Percentiles rank a stretch among this genome's conserved stretches.
These are phyloP conservation scores for Chalciporus sp. DNA, from an alignment of 1,284 basidiomycete species.

Conservation along the genomic window DNA sequence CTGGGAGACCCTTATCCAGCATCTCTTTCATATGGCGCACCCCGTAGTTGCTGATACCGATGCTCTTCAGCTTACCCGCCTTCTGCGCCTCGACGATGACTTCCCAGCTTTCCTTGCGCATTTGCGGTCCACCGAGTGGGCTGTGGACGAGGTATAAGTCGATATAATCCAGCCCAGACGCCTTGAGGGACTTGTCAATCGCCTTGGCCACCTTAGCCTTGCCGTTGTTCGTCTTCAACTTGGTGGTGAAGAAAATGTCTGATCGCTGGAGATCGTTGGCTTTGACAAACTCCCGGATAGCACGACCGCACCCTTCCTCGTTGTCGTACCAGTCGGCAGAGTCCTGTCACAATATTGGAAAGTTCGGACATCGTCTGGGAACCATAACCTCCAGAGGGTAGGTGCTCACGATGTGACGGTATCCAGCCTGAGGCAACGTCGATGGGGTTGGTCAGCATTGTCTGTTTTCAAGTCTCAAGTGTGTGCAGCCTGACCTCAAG, in stretches of 20 bases:
- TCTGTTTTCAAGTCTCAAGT: not conserved
- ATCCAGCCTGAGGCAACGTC: slow-evolving; percentile 2
- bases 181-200: slow-evolving; percentile 56
- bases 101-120: slow-evolving; percentile 35
- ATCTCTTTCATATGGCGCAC: slow-evolving; percentile 61
- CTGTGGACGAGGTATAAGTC: slow-evolving; percentile 5
- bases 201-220: slow-evolving; percentile 51
- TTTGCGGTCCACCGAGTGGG: slow-evolving; percentile 38
- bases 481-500: slow-evolving; percentile 6
- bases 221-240: slow-evolving; percentile 57
- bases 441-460: not conserved
- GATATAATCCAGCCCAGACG: slow-evolving; percentile 36
- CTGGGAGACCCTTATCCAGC: slow-evolving; percentile 47
- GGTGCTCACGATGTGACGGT: slow-evolving; percentile 11
- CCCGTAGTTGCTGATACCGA: slow-evolving; percentile 6
- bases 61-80: not conserved
- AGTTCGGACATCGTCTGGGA: not conserved
- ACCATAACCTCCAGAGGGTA: too few relatives aligned
- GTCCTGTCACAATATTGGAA: slow-evolving; percentile 1
- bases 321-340: slow-evolving; percentile 56
- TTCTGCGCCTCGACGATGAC: not conserved
- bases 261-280: slow-evolving; percentile 37
- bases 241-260: slow-evolving; percentile 72
- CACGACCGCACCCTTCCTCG: slow-evolving; percentile 62
- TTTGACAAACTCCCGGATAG: slow-evolving; percentile 59